Base-by-base conservation (phyloP, 768 basidiomycete species). In the Lactifluus pinguis region DNA sequence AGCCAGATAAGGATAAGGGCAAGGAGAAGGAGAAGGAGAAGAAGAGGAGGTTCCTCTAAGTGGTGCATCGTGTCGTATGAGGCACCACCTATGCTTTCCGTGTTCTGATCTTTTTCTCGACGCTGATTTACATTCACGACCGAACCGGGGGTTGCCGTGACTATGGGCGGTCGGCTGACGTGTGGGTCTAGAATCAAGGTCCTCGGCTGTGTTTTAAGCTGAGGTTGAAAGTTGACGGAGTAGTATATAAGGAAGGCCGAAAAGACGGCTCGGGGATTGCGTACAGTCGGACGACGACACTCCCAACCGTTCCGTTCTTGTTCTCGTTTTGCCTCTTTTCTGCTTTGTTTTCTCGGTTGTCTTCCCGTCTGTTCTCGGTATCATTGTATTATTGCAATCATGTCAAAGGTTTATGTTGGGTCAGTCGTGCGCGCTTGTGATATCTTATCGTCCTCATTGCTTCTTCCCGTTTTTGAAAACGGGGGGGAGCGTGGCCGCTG, bases 361-460 rank as follows among this genome's bases (percentile, higher is more conserved):
- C 59, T 54, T 60, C 63, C 53, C 59, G 55, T 66, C 55, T 61
- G 63, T 47, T 65, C 57, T 66, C 50, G 47, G 58, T 60, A 52
- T 56, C 55, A 54, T 62, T 60, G 60, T 66, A 64, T 62, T 68
- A 67, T 50, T 68, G 61, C 68, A 68, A 68, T 79, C 77, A 87
- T 88, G 85, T 82, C 86, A 71, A 93, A 92, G 79, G 82, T 92
- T 73, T 93, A 92, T 76, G 89, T 93, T 82, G 90, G 89, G 90
- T 93, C 83, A 86, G 90, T 92, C 83, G 84, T 75, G 75, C 74
- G 77, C 77, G 72, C 77, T 76, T 74, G 70, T 77, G 70, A 77
- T 71, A 72, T 75, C 70, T 69, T 25, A 25, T 72, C 68, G 3
- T 58, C 52, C 73, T 72, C 70, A 68, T 79, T 77, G 79, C 75